These are phyloP conservation scores for Blyttiomyces sp. DNA, from an alignment of 371 early-diverging fungal genomes.

Conservation along the genomic window DNA sequence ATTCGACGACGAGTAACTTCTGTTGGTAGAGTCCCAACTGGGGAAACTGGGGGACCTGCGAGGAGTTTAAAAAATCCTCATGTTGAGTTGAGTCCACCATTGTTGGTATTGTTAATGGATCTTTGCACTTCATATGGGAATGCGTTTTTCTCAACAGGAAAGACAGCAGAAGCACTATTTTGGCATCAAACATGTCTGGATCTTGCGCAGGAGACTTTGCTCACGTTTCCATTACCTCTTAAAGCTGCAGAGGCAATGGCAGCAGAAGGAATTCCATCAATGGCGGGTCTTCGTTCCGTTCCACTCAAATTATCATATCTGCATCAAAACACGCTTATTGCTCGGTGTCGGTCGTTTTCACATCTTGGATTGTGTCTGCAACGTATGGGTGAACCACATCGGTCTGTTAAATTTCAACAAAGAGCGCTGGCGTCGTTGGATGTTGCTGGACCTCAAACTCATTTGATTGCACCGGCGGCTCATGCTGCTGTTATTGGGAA, in stretches of 20 bases:
- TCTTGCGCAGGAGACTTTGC: conserved; percentile 8
- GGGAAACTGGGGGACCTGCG: no score
- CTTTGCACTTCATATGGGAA: conserved; percentile 8
- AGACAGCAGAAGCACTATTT: background rate
- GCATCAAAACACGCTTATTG: background rate
- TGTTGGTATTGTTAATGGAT: conserved; percentile 8
- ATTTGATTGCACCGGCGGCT: background rate
- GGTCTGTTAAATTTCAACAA: conserved; percentile 9
- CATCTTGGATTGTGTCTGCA: conserved; percentile 9
- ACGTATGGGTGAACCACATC: conserved; percentile 4
- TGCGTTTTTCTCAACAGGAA: background rate
- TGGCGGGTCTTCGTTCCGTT: background rate
- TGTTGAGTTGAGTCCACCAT: background rate
- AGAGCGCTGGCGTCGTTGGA: background rate
- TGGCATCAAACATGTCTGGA: conserved; percentile 16
- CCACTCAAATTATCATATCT: conserved; percentile 6
- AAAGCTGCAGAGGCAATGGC: background rate
- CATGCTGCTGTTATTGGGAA: conserved; percentile 6
- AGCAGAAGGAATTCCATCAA: background rate
- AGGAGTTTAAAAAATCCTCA: background rate
- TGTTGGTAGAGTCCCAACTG: background rate
- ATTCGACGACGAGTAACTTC: background rate
- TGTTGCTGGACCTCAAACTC: conserved; percentile 3
- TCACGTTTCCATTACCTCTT: conserved; percentile 4
- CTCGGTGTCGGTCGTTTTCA: conserved; percentile 3